phyloP scores from a whole-genome alignment of 805 yeast species.

The Ogataea pignaliae region DNA sequence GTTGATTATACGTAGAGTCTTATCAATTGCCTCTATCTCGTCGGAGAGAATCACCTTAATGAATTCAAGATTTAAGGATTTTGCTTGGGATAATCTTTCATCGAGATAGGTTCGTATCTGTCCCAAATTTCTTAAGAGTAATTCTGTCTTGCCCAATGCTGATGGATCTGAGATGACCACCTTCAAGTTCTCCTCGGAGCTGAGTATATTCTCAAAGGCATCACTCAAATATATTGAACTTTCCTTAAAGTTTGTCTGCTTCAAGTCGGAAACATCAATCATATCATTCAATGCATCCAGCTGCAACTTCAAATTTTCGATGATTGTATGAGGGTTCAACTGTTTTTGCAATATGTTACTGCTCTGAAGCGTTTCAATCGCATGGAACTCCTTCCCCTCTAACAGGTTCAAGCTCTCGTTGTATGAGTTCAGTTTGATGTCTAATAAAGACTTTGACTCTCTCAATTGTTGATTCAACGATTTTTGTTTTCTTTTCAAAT shows the following conservation, averaged over 20 bases:
- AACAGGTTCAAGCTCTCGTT: constrained; percentile 30
- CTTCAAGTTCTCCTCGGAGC: constrained; percentile 20
- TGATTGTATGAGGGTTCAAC: constrained; percentile 14
- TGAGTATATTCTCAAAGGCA: constrained; percentile 19
- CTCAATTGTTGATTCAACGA: constrained; percentile 36
- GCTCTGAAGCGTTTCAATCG: constrained; percentile 11
- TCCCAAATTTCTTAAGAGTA: constrained; percentile 11
- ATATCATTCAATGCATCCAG: constrained; percentile 24
- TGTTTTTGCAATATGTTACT: constrained; percentile 9
- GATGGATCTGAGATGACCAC: constrained; percentile 8
- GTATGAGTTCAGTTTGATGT: constrained; percentile 42
- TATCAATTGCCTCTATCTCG: constrained; percentile 23
- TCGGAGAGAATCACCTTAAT: constrained; percentile 16
- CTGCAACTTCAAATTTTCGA: constrained; percentile 21
- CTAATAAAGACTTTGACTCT: constrained; percentile 46
- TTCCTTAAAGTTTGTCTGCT: constrained; percentile 19
- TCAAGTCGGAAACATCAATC: constrained; percentile 11
- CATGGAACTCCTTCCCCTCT: constrained; percentile 17
- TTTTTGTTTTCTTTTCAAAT: constrained; percentile 32
- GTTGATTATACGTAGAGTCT: constrained; percentile 19
- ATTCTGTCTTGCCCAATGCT: constrained; percentile 10
- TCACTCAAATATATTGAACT: constrained; percentile 23
- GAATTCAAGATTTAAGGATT: constrained; percentile 9
- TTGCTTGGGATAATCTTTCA: constrained; percentile 11
- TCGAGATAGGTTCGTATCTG: constrained; percentile 8